Conservation (phyloP, 176 grass and related monocot genomes). For the Elaeis guineensis region DNA sequence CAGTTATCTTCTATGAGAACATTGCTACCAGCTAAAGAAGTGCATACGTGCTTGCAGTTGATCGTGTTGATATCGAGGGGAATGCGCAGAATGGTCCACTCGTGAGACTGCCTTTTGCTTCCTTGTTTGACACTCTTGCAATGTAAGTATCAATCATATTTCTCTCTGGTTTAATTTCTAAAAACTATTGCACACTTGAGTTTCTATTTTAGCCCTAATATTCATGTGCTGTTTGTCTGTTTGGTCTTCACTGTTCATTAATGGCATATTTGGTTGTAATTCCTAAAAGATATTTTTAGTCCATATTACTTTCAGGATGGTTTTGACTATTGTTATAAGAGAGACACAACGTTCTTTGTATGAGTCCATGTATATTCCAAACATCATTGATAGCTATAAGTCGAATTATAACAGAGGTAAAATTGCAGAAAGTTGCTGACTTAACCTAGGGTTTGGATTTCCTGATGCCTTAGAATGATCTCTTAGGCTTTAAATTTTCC, state of each 20-base stretch:
- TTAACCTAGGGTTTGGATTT: no score
- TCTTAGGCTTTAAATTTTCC: no score
- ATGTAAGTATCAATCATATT: slow-evolving; percentile 34
- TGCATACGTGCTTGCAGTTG: slow-evolving; percentile 56
- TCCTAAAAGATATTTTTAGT: neutral
- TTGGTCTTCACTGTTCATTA: neutral
- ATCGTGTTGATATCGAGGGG: slow-evolving; percentile 77
- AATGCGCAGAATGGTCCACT: slow-evolving; percentile 78
- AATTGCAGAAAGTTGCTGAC: no score
- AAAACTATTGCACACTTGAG: neutral
- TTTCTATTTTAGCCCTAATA: neutral
- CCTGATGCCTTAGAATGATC: no score
- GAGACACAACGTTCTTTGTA: no score
- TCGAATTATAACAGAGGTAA: no score
- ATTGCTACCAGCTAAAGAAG: slow-evolving; percentile 8
- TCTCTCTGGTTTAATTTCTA: neutral
- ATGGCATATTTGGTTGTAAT: neutral
- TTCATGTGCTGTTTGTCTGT: neutral
- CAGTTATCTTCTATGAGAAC: no score
- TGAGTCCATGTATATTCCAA: no score
- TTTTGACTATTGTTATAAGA: no score
- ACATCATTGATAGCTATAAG: no score
- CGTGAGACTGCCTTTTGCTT: slow-evolving; percentile 84
- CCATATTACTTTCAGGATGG: neutral
- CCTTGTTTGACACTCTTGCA: slow-evolving; percentile 81